Evolutionary conservation across 345 rosid species (phyloP).

Genomic region (Erysimum cheiranthoides): DNA sequence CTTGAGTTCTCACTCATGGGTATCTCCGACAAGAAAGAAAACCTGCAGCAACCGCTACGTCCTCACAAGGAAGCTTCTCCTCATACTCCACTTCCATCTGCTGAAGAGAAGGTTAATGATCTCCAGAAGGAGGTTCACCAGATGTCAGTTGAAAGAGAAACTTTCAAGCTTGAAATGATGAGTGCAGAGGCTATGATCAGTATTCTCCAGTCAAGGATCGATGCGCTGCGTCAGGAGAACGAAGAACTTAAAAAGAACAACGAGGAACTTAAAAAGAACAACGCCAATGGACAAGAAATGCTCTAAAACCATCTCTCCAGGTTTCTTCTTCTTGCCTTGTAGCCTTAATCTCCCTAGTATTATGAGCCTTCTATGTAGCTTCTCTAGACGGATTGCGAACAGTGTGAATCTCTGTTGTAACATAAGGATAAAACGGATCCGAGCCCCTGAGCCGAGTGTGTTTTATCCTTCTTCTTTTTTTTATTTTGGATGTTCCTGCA

Average conservation of each 20-base stretch:
- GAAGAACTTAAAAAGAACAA: constrained; percentile 66
- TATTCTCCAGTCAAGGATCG: constrained; percentile 74
- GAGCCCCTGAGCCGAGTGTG: constrained; percentile 11
- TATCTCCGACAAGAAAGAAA: constrained; percentile 34
- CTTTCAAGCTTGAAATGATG: constrained; percentile 81
- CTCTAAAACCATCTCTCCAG: constrained; percentile 15
- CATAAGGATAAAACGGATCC: constrained; percentile 33
- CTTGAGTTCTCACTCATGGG: constrained; percentile 67
- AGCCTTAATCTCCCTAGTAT: constrained; percentile 30
- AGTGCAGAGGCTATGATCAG: constrained; percentile 80
- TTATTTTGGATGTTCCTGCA: constrained; percentile 3
- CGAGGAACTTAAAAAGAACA: constrained; percentile 65
- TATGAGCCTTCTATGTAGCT: constrained; percentile 28
- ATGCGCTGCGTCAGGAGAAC: constrained; percentile 68
- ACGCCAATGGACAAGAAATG: not conserved
- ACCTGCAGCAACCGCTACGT: not conserved
- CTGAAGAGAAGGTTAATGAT: constrained; percentile 51
- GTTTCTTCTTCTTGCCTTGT: constrained; percentile 36
- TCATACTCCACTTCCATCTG: constrained; percentile 34
- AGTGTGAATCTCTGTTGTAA: constrained; percentile 36
- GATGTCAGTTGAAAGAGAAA: constrained; percentile 73
- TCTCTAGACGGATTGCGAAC: constrained; percentile 33
- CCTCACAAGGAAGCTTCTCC: constrained; percentile 36
- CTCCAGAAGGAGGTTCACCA: constrained; percentile 71
- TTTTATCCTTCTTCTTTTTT: not conserved